These are phyloP conservation scores for Metschnikowia gelsemii DNA, from an alignment of 805 yeast genomes.

Conservation along the genomic window DNA sequence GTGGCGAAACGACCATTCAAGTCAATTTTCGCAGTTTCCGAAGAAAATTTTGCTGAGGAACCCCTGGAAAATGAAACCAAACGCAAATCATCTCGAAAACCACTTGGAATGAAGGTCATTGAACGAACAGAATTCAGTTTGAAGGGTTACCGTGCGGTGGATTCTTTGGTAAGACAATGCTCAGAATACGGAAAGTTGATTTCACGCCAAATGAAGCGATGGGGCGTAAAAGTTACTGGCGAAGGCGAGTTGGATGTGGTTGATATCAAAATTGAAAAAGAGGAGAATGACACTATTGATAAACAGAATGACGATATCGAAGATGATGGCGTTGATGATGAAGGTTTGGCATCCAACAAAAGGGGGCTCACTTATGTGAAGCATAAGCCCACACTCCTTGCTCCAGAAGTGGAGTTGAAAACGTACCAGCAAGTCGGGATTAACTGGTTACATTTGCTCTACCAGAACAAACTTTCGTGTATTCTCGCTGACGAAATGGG, in stretches of 20 bases:
- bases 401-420: slow-evolving; percentile 66
- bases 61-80: slow-evolving; percentile 32
- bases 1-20: slow-evolving; percentile 70
- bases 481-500: slow-evolving; percentile 99
- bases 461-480: slow-evolving; percentile 78
- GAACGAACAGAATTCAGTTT: slow-evolving; percentile 69
- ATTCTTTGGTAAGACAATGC: slow-evolving; percentile 83
- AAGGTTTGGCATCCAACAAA: slow-evolving; percentile 14
- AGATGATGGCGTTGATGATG: slow-evolving; percentile 40
- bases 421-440: slow-evolving; percentile 96
- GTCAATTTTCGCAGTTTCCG: slow-evolving; percentile 57
- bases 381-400: slow-evolving; percentile 67
- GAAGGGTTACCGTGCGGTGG: slow-evolving; percentile 91
- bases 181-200: slow-evolving; percentile 72
- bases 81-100: slow-evolving; percentile 37
- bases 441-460: slow-evolving; percentile 85
- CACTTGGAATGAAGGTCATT: slow-evolving; percentile 71
- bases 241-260: slow-evolving; percentile 67
- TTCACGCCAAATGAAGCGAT: slow-evolving; percentile 65
- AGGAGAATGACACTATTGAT: slow-evolving; percentile 11
- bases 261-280: slow-evolving; percentile 34
- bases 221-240: slow-evolving; percentile 86
- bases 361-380: slow-evolving; percentile 49
- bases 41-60: slow-evolving; percentile 47
- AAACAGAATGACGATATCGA: slow-evolving; percentile 13